Conservation (phyloP, 1,139 yeast species). For the Tardiomyces blankii region DNA sequence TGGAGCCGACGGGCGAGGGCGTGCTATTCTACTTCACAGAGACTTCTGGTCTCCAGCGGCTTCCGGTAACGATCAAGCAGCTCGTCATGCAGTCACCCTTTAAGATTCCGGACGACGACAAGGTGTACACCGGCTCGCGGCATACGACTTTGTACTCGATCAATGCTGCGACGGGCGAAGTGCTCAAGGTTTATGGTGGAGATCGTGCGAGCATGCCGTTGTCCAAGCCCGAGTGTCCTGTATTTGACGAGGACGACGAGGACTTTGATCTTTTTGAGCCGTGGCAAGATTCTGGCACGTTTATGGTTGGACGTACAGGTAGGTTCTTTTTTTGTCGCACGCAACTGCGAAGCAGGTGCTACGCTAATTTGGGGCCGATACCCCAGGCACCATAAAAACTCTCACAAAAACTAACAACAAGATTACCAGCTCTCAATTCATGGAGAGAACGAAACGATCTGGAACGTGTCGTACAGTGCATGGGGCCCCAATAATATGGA, state of each 20-base stretch:
- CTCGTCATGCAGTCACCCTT: constrained; percentile 73
- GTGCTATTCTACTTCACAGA: constrained; percentile 77
- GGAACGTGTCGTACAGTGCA: constrained; percentile 81
- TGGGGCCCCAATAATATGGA: constrained; percentile 95
- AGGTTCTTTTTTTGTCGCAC: too few relatives aligned
- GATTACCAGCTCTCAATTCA: constrained; percentile 51
- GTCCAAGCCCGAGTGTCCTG: constrained; percentile 5
- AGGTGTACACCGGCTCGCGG: constrained; percentile 79
- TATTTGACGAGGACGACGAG: constrained; percentile 8
- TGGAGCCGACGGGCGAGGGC: constrained; percentile 87
- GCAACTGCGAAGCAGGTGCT: too few relatives aligned
- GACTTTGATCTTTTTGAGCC: constrained; percentile 8
- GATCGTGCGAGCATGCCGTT: not conserved
- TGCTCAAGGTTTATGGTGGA: constrained; percentile 59
- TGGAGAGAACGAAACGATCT: constrained; percentile 34
- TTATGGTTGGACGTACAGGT: constrained; percentile 28
- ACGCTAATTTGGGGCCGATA: too few relatives aligned
- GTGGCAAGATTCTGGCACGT: constrained; percentile 17
- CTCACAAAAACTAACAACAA: too few relatives aligned
- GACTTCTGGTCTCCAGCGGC: constrained; percentile 60
- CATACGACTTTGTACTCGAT: constrained; percentile 67
- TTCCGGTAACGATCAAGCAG: constrained; percentile 74
- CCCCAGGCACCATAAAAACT: too few relatives aligned
- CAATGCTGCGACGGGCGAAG: constrained; percentile 64
- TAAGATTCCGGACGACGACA: constrained; percentile 62